Evolutionary conservation across 2,329 filamentous ascomycete genomes (phyloP).

Genomic region (Penicillium sp.): DNA sequence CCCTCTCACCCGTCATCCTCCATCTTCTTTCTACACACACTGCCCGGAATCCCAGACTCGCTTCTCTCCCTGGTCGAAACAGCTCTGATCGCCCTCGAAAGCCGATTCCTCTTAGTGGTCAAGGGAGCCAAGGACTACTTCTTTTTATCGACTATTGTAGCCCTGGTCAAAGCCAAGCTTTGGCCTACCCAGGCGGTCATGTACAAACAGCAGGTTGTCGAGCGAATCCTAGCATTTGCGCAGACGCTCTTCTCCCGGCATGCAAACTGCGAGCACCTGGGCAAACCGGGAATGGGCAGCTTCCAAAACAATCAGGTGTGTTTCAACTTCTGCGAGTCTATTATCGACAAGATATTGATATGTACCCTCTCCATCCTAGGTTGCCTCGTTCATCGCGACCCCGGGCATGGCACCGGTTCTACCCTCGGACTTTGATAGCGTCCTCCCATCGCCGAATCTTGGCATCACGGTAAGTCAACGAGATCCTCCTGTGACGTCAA

Average conservation of each 20-base stretch:
- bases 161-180: slow-evolving; percentile 36
- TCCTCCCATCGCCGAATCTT: slow-evolving; percentile 26
- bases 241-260: slow-evolving; percentile 39
- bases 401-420: slow-evolving; percentile 25
- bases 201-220: slow-evolving; percentile 39
- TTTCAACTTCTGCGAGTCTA: neutral
- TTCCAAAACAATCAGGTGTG: slow-evolving; percentile 35
- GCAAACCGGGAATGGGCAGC: slow-evolving; percentile 30
- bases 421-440: slow-evolving; percentile 24
- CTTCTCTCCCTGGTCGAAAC: slow-evolving; percentile 37
- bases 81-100: slow-evolving; percentile 32
- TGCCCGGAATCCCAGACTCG: slow-evolving; percentile 36
- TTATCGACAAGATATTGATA: neutral
- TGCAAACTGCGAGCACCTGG: slow-evolving; percentile 35
- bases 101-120: slow-evolving; percentile 33
- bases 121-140: slow-evolving; percentile 45
- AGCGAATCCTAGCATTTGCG: slow-evolving; percentile 38
- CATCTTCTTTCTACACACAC: slow-evolving; percentile 24
- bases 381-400: slow-evolving; percentile 10
- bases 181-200: slow-evolving; percentile 36
- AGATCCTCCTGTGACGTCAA: neutral
- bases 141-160: slow-evolving; percentile 40
- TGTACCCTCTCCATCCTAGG: neutral
- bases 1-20: slow-evolving; percentile 9
- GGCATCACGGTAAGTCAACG: slow-evolving; percentile 27